Evolutionary conservation across 371 early-diverging fungal genomes (phyloP).

Genomic region (Coemansia sp.): DNA sequence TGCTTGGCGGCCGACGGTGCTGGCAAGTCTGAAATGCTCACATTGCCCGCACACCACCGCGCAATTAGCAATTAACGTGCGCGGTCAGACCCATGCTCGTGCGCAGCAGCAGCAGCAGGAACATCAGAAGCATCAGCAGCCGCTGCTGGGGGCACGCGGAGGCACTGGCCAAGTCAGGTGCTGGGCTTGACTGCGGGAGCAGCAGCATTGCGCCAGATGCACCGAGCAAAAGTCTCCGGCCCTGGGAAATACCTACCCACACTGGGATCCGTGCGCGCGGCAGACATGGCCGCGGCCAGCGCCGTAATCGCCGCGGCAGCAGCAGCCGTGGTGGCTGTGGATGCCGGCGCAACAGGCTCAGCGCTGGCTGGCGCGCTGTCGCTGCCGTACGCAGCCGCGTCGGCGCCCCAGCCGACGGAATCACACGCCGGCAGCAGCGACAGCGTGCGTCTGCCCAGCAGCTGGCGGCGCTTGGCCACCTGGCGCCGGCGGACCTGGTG

Average conservation of each 20-base stretch:
- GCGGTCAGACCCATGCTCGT: background rate
- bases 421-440: too few relatives aligned
- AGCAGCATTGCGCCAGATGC: too few relatives aligned
- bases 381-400: too few relatives aligned
- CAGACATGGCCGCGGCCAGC: slow-evolving; percentile 25
- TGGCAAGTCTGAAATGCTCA: too few relatives aligned
- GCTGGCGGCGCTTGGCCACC: background rate
- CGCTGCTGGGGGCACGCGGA: background rate
- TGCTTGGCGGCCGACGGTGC: too few relatives aligned
- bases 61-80: too few relatives aligned
- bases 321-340: too few relatives aligned
- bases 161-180: background rate
- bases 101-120: too few relatives aligned
- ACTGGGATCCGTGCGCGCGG: background rate
- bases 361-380: slow-evolving; percentile 4
- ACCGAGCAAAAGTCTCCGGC: background rate
- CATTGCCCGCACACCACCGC: too few relatives aligned
- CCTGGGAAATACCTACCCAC: slow-evolving; percentile 16
- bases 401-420: background rate
- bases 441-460: background rate
- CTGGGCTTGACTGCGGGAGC: slow-evolving; percentile 2
- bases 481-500: slow-evolving; percentile 19
- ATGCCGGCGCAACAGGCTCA: too few relatives aligned
- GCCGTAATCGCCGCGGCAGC: slow-evolving; percentile 14
- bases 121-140: too few relatives aligned